Evolutionary conservation across 2,329 filamentous ascomycete species (phyloP).

Genomic region (Emmonsia crescens): DNA sequence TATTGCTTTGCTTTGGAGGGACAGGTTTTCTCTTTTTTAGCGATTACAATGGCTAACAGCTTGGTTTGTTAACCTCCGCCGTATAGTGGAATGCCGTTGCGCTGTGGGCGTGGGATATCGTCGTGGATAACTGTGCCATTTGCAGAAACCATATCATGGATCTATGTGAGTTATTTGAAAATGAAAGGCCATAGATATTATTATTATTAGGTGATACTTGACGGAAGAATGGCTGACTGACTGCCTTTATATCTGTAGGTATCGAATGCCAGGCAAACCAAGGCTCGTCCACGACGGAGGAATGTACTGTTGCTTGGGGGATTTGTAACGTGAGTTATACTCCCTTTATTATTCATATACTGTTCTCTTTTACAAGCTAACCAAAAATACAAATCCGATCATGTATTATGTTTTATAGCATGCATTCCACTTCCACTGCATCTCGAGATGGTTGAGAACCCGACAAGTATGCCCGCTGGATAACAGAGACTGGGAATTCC

Average conservation of each 20-base stretch:
- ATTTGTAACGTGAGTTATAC: conserved; percentile 78
- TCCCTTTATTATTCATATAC: background rate
- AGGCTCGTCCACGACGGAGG: conserved; percentile 90
- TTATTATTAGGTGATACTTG: background rate
- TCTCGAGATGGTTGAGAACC: conserved; percentile 98
- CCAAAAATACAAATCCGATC: background rate
- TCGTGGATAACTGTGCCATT: conserved; percentile 98
- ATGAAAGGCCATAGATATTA: background rate
- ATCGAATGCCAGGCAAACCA: conserved; percentile 99
- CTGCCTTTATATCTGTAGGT: conserved; percentile 38
- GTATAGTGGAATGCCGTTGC: conserved; percentile 93
- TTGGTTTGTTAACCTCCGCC: conserved; percentile 7
- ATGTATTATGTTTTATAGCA: conserved; percentile 49
- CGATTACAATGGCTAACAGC: background rate
- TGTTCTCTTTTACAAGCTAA: conserved; percentile 4
- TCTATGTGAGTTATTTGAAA: conserved; percentile 54
- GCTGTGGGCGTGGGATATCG: conserved; percentile 98
- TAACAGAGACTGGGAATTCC: conserved; percentile 99
- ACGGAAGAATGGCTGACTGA: background rate
- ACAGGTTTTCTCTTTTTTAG: background rate
- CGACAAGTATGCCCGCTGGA: conserved; percentile 94
- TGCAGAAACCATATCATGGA: conserved; percentile 99
- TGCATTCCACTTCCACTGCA: conserved; percentile 99
- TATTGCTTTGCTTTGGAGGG: background rate
- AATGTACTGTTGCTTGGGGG: conserved; percentile 97